A percentile compares a stretch with the other conserved stretches of the same genome.
phyloP scores from a whole-genome alignment of 73 alveolate species.

The Paramecium primaurelia region DNA sequence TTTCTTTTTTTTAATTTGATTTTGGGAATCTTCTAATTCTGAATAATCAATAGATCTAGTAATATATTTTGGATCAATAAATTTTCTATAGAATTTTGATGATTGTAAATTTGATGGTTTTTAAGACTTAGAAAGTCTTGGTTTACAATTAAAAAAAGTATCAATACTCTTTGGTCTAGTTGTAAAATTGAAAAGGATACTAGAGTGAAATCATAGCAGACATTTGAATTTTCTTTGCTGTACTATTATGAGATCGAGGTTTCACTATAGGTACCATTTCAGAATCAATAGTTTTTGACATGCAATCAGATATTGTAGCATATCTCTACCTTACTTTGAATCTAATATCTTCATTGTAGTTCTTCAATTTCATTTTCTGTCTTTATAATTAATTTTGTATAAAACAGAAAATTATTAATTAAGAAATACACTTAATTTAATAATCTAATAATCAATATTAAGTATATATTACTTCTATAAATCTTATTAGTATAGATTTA shows the following conservation, averaged over 20 bases:
- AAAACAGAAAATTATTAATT: neutral
- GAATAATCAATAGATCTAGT: conserved; percentile 21
- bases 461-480: too few species aligned
- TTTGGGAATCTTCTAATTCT: neutral
- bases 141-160: neutral
- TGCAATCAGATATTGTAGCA: neutral
- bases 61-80: neutral
- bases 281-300: conserved; percentile 40
- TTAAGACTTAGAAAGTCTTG: neutral
- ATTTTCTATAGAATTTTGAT: neutral
- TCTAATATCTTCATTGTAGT: neutral
- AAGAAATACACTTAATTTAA: neutral
- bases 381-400: neutral
- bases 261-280: neutral
- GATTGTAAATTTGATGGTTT: neutral
- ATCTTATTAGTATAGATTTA: too few species aligned
- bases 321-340: neutral
- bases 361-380: neutral
- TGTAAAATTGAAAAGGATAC: neutral
- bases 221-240: neutral
- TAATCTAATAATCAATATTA: too few species aligned
- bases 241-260: neutral
- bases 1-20: neutral
- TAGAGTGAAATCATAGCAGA: neutral
- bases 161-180: neutral